Percentiles rank a stretch among this genome's conserved stretches.
phyloP scores from a whole-genome alignment of 2,329 filamentous ascomycete species.

The Neopestalotiopsis clavispora region DNA sequence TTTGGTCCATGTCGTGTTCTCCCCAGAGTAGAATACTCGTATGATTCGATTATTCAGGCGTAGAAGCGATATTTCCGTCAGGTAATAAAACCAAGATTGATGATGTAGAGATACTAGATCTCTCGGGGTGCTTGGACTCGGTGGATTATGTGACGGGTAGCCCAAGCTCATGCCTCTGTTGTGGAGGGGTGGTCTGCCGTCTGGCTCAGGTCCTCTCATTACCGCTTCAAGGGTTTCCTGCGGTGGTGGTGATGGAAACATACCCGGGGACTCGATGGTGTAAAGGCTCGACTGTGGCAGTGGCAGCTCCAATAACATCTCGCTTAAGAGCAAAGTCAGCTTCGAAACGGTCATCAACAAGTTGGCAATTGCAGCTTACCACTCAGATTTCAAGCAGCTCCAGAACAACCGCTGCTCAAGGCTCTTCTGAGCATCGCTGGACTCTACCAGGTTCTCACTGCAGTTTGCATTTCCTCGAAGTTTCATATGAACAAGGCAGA shows the following conservation, averaged over 20 bases:
- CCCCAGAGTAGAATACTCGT: not conserved
- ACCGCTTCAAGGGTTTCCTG: not conserved
- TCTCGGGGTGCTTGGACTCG: not conserved
- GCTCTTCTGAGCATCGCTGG: not conserved
- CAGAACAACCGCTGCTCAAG: constrained; percentile 3
- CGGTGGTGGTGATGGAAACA: not conserved
- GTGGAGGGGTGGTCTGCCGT: not conserved
- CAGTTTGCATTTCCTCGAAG: not conserved
- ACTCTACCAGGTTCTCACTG: not conserved
- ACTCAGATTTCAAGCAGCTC: constrained; percentile 4
- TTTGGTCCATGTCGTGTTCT: not conserved
- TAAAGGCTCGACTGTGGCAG: not conserved
- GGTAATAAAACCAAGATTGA: not conserved
- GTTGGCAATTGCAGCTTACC: not conserved
- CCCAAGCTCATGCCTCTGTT: not conserved
- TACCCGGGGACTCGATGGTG: not conserved
- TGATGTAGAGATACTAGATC: not conserved
- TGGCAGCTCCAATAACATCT: not conserved
- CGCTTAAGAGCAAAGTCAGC: not conserved
- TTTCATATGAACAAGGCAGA: not conserved
- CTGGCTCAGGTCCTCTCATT: not conserved
- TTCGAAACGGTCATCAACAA: not conserved
- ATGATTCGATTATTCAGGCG: not conserved
- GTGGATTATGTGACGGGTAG: not conserved
- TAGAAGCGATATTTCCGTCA: not conserved